Conservation (phyloP, 1,284 basidiomycete genomes). For the Puccinia horiana region DNA sequence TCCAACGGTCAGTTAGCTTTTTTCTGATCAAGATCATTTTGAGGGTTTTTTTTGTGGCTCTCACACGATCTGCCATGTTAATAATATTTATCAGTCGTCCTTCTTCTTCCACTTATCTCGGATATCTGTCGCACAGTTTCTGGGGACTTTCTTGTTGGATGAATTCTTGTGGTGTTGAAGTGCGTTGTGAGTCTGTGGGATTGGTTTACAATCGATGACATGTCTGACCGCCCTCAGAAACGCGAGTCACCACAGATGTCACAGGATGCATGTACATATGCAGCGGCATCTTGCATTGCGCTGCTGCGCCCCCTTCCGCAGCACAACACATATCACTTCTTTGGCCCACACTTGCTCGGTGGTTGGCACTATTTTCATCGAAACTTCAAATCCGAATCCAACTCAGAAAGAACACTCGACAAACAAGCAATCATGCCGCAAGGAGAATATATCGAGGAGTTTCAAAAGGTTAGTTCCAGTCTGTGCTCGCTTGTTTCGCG, state of each 20-base stretch:
- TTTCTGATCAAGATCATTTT: neutral
- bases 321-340: neutral
- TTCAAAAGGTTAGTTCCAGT: slow-evolving; percentile 38
- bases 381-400: neutral
- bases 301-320: neutral
- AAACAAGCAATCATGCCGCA: slow-evolving; percentile 35
- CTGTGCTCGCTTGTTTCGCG: neutral
- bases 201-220: neutral
- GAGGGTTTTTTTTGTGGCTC: neutral
- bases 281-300: neutral
- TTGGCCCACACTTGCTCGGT: no score
- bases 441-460: slow-evolving; percentile 50
- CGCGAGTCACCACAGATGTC: neutral
- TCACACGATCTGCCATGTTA: slow-evolving; percentile 29
- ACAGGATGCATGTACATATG: neutral
- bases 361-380: no score
- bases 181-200: no score
- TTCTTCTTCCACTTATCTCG: neutral
- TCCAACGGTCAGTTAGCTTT: neutral
- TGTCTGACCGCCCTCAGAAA: neutral
- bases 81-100: neutral
- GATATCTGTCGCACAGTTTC: neutral
- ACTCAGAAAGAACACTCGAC: neutral
- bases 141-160: neutral
- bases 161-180: no score